Evolutionary conservation across 2,329 filamentous ascomycete species (phyloP), one percentile per base, ranked within the genome.

Genomic region (Neonectria hederae): DNA sequence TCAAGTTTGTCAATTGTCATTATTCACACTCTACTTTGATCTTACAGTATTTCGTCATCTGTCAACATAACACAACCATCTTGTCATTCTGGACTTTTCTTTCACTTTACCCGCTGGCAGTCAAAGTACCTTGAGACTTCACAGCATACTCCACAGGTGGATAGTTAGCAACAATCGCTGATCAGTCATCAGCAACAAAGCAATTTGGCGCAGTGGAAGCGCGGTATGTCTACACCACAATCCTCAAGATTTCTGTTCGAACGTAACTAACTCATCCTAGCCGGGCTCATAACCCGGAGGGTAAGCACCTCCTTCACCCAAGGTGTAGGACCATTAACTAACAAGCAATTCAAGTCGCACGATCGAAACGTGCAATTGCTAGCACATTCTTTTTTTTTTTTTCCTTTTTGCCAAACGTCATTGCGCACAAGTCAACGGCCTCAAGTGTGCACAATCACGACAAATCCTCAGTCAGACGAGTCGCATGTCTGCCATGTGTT

Each of bases 311-410:
- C 35, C 35, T 38, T 38, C 35, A n/a, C 14, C 35, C 35, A 17
- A 35, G 35, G 35, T 38, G 35, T 38, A 38, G 35, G 35, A 38
- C 14, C 5, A 17, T 17, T 6, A 14, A 38, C 35, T 38, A 38
- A 38, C 35, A 8, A 38, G 35, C 35, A 38, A 38, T 38, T 38
- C 35, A 38, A 38, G 68, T 71, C 64, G 54, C 57, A 57, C 52
- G 64, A 66, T 66, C 64, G 64, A 66, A 66, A 66, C 64, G 46
- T 72, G 67, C 64, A 75, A 74, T 74, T 76, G 74, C 74, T 76
- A 76, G 26, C 54, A 45, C 60, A 52, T 58, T 40, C 64, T 42
- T 66, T 60, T 57, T 28, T 9, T 9, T 28, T 28, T 28, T 2
- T 58, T 35, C 64, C 65, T 60, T 57, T 64, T 62, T 38, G 35